These are phyloP conservation scores for Mycosphaerella sp. DNA, from an alignment of 2,329 filamentous ascomycete species.

Conservation along the genomic window DNA sequence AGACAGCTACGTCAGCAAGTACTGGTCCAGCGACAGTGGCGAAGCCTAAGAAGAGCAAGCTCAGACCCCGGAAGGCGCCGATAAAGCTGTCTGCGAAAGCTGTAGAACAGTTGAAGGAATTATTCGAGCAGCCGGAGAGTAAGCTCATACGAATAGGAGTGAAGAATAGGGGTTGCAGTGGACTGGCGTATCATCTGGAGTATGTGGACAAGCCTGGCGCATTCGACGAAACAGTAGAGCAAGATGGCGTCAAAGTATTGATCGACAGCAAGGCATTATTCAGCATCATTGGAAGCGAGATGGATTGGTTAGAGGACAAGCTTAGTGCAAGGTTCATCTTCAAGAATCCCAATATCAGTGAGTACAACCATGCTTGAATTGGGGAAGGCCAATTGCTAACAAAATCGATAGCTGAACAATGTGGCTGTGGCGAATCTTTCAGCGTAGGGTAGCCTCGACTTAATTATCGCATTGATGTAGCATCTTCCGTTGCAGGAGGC, in stretches of 20 bases:
- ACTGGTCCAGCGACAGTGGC: conserved; percentile 38
- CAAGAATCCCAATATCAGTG: conserved; percentile 96
- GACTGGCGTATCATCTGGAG: conserved; percentile 86
- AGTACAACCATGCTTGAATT: conserved; percentile 40
- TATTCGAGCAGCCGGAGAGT: conserved; percentile 79
- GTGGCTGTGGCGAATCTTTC: conserved; percentile 93
- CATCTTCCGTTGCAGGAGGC: conserved; percentile 20
- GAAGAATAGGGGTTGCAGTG: conserved; percentile 88
- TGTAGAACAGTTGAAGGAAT: conserved; percentile 65
- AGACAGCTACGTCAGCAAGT: conserved; percentile 21
- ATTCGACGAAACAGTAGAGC: conserved; percentile 89
- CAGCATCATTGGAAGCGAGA: conserved; percentile 97
- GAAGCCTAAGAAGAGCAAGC: conserved; percentile 57
- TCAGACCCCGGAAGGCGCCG: conserved; percentile 80
- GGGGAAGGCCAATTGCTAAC: conserved; percentile 16
- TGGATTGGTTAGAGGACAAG: conserved; percentile 98
- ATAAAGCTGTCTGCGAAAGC: conserved; percentile 79
- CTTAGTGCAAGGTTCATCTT: conserved; percentile 89
- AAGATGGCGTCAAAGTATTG: conserved; percentile 91
- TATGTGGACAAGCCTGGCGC: conserved; percentile 85
- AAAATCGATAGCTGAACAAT: conserved; percentile 71
- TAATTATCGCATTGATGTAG: conserved; percentile 6
- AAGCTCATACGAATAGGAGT: conserved; percentile 94
- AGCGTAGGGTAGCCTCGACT: conserved; percentile 42
- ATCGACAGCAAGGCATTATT: conserved; percentile 97